A percentile compares a stretch with the other conserved stretches of the same genome.
These are phyloP conservation scores for Novakomyces olei DNA, from an alignment of 805 yeast species.

Conservation along the genomic window DNA sequence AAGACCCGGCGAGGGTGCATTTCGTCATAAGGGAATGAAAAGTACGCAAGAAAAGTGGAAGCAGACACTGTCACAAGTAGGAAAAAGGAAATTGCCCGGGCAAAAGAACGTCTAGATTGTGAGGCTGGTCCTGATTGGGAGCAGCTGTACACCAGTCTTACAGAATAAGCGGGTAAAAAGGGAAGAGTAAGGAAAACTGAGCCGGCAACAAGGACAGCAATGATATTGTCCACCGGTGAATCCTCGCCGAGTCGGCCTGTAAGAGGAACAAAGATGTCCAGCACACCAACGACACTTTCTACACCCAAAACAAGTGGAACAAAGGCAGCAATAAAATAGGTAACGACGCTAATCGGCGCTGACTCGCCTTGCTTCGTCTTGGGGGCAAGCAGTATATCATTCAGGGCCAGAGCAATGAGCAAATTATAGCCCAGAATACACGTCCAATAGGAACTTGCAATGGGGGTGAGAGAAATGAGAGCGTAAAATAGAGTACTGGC, in stretches of 20 bases:
- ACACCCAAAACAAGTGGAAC: background rate
- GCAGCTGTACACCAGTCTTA: no score
- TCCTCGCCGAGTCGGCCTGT: slow-evolving; percentile 3
- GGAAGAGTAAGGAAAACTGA: background rate
- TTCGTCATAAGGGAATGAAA: no score
- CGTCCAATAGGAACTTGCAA: background rate
- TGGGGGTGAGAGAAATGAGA: background rate
- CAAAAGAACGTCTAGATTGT: background rate
- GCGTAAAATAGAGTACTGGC: background rate
- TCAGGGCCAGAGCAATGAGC: background rate
- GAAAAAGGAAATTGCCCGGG: background rate
- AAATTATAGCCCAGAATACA: background rate
- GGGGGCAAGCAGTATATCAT: background rate
- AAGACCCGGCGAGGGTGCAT: slow-evolving; percentile 3
- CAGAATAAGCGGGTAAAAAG: no score
- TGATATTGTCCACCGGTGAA: background rate
- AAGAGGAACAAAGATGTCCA: slow-evolving; percentile 3
- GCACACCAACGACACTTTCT: background rate
- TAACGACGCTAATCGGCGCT: background rate
- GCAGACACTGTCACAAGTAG: background rate
- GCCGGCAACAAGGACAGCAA: background rate
- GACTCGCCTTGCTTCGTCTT: no score
- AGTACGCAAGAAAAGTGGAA: no score
- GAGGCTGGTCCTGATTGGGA: background rate
- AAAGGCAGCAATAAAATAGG: background rate